A percentile compares a stretch with the other conserved stretches of the same genome.
Evolutionary conservation across 2,329 filamentous ascomycete species (phyloP).

Genomic region (Epichloe sp.): DNA sequence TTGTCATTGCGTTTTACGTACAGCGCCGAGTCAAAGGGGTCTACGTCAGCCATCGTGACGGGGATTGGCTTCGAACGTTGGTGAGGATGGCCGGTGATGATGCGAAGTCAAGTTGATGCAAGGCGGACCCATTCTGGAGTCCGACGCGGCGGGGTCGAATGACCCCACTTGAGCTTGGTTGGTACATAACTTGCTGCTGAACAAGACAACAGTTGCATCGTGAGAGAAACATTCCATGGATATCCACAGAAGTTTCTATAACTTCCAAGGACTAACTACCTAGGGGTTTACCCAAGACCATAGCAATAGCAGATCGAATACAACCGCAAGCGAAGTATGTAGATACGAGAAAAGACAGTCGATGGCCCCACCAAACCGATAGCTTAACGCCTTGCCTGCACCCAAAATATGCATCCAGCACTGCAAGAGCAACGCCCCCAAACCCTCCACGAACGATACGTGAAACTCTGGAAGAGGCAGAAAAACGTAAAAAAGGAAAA

Average conservation of each 20-base stretch:
- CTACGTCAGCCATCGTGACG: slow-evolving; percentile 36
- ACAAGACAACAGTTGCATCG: no score
- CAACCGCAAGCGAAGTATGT: no score
- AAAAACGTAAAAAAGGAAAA: no score
- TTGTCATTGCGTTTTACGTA: slow-evolving; percentile 26
- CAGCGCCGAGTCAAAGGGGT: slow-evolving; percentile 67
- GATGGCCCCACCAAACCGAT: neutral
- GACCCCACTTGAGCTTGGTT: slow-evolving; percentile 1
- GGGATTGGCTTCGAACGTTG: neutral
- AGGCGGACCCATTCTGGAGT: neutral
- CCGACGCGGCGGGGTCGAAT: neutral
- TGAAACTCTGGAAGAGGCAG: neutral
- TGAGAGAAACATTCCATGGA: no score
- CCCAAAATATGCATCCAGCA: neutral
- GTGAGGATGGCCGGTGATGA: neutral
- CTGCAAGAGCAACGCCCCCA: slow-evolving; percentile 3
- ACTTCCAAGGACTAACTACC: no score
- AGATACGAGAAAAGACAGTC: no score
- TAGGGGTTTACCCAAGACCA: no score
- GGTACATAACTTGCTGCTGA: neutral
- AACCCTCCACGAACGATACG: neutral
- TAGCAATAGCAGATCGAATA: no score
- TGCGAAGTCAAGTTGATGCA: neutral
- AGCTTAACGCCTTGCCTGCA: neutral
- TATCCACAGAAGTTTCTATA: no score